Evolutionary conservation across 768 basidiomycete species (phyloP), one percentile per base, ranked within the genome.

Genomic region (Amanita polypyramis): DNA sequence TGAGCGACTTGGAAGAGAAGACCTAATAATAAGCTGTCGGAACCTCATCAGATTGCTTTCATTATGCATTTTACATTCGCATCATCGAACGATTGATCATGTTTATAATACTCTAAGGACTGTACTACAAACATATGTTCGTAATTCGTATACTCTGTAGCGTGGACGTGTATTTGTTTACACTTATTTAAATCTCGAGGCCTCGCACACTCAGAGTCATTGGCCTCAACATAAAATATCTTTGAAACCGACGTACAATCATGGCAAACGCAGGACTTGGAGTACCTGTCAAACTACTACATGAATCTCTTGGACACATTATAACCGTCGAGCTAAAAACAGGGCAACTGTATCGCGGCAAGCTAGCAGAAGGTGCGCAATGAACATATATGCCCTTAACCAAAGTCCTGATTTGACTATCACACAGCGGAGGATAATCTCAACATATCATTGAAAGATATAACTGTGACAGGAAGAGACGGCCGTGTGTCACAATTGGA

Each of bases 281-380:
- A 63, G 88, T 97, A 50, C 95, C 95, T 52, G 87, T 96, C 54
- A 98, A 98, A 66, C 79, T 99, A 43, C 73, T 98, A 37, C 95
- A 98, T 60, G 96, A 98, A 70, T 88, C 90, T 47, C 72, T 98
- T 23, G 96, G 96, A 17, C 96, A 99, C 60, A 72, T 97, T 47
- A 86, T 99, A 54, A 97, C 95, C 4, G 91, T 94, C n/a, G 96
- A 99, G 65, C 78, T 97, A 49, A 98, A 98, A 68, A 96, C 93
- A 1, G 95, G 94, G 8, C 94, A 97, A 62, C 77, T 96, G 44
- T 99, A 98, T 68, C 76, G 96, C 41, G 96, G 96, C 56, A 98
- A 96, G 68, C 77, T 99, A 34, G 89, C 91, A 12, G 96, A 99
- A 74, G 96, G 96, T 92, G 54, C 58, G 75, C 63, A 51, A 12